Conservation (phyloP, 2,329 filamentous ascomycete genomes). For the Scedosporium minutisporum region DNA sequence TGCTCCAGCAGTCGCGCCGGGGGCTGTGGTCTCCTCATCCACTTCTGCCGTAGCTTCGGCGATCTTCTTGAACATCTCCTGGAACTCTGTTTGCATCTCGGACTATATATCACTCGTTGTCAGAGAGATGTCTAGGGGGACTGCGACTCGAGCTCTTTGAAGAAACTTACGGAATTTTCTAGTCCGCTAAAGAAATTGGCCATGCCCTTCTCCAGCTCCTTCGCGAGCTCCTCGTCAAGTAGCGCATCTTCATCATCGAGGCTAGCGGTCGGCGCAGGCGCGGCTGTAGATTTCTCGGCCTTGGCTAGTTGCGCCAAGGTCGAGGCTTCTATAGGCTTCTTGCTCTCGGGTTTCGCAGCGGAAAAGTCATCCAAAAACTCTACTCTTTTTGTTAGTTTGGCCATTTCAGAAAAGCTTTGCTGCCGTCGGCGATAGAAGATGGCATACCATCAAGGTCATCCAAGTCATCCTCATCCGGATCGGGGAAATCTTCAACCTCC, state of each 20-base stretch:
- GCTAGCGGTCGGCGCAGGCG: conserved; percentile 7
- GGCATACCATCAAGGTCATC: conserved; percentile 81
- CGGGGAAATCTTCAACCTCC: conserved; percentile 53
- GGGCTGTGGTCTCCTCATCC: conserved; percentile 15
- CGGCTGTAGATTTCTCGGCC: conserved; percentile 17
- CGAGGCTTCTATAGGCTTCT: conserved; percentile 15
- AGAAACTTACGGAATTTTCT: conserved; percentile 44
- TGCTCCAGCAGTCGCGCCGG: conserved; percentile 15
- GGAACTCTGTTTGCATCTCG: conserved; percentile 71
- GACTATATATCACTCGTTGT: conserved; percentile 27
- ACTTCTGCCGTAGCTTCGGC: conserved; percentile 24
- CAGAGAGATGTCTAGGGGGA: neutral
- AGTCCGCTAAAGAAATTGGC: conserved; percentile 67
- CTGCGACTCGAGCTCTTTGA: neutral
- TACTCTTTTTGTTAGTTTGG: neutral
- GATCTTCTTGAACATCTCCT: conserved; percentile 66
- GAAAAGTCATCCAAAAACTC: conserved; percentile 4
- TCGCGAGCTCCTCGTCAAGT: conserved; percentile 70
- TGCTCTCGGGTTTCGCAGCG: conserved; percentile 11
- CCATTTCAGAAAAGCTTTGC: neutral
- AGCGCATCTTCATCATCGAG: conserved; percentile 29
- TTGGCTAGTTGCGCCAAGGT: conserved; percentile 19
- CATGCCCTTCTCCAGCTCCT: conserved; percentile 86
- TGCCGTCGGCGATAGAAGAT: neutral
- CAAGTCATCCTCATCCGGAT: conserved; percentile 86